Percentiles rank a stretch among this genome's conserved stretches.
phyloP scores from a whole-genome alignment of 2,329 filamentous ascomycete species.

The Byssoonygena ceratinophila region DNA sequence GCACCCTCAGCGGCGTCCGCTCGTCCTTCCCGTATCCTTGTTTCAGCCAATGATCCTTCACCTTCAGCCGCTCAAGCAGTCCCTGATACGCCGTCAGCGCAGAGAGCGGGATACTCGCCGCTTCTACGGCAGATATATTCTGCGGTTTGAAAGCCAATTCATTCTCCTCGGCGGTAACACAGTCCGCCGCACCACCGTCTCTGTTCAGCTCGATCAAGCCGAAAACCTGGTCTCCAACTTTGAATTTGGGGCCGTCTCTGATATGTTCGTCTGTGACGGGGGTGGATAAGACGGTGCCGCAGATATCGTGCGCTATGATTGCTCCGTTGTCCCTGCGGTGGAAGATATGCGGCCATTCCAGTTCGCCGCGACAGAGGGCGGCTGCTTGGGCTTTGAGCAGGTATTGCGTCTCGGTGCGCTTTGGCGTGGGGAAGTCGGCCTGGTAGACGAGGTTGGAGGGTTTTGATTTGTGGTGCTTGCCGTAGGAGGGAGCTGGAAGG shows the following conservation, averaged over 20 bases:
- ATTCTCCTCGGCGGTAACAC: constrained; percentile 29
- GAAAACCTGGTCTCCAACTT: constrained; percentile 33
- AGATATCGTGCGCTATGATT: constrained; percentile 35
- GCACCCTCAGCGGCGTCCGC: constrained; percentile 24
- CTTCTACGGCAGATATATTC: constrained; percentile 29
- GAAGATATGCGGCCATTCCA: constrained; percentile 22
- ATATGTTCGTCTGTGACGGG: constrained; percentile 25
- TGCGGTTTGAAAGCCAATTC: constrained; percentile 32
- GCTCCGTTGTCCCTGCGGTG: constrained; percentile 21
- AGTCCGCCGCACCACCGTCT: constrained; percentile 36
- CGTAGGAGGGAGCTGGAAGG: constrained; percentile 22
- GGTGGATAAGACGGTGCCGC: constrained; percentile 31
- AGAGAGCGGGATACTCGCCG: constrained; percentile 31
- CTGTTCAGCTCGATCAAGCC: constrained; percentile 30
- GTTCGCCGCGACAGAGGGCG: constrained; percentile 32
- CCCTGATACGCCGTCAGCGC: constrained; percentile 36
- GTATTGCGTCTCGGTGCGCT: constrained; percentile 30
- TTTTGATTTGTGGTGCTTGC: constrained; percentile 16
- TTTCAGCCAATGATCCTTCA: neutral
- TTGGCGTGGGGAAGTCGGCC: constrained; percentile 29
- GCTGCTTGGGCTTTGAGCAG: constrained; percentile 33
- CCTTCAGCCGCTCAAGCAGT: constrained; percentile 28
- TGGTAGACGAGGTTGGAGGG: constrained; percentile 27
- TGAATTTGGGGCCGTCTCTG: constrained; percentile 29
- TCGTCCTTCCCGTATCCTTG: constrained; percentile 2